A percentile compares a stretch with the other conserved stretches of the same genome.
Conservation (phyloP, 352 stramenopile species). For the Albugo laibachii region DNA sequence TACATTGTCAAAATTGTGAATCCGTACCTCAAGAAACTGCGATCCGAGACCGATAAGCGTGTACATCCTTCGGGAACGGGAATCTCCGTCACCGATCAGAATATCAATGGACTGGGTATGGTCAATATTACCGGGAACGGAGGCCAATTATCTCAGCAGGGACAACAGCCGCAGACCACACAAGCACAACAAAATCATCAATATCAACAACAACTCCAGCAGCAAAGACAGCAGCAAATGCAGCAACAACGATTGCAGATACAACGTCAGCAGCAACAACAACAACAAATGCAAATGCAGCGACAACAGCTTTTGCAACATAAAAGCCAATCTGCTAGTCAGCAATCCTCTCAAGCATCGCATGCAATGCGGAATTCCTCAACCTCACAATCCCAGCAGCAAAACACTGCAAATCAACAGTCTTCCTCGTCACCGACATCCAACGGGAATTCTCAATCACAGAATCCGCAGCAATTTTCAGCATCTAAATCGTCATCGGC, state of each 20-base stretch:
- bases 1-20: constrained; percentile 80
- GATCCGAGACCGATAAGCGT: constrained; percentile 54
- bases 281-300: neutral
- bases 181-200: constrained; percentile 3
- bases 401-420: neutral
- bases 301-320: too few relatives aligned
- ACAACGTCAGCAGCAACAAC: neutral
- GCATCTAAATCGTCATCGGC: constrained; percentile 14
- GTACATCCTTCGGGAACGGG: constrained; percentile 17
- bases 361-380: too few relatives aligned
- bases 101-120: constrained; percentile 1
- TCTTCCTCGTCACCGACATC: neutral
- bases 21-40: constrained; percentile 72
- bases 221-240: constrained; percentile 19
- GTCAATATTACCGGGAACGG: neutral
- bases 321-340: too few relatives aligned
- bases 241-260: neutral
- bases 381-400: neutral
- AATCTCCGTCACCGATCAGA: constrained; percentile 1
- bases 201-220: constrained; percentile 16
- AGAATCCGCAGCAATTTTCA: constrained; percentile 12
- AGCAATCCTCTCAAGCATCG: constrained; percentile 10
- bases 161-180: constrained; percentile 2
- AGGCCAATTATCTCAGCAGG: constrained; percentile 1
- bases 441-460: too few relatives aligned